A percentile compares a stretch with the other conserved stretches of the same genome.
Evolutionary conservation across 345 rosid species (phyloP).

Genomic region (Fremontodendron californicum): DNA sequence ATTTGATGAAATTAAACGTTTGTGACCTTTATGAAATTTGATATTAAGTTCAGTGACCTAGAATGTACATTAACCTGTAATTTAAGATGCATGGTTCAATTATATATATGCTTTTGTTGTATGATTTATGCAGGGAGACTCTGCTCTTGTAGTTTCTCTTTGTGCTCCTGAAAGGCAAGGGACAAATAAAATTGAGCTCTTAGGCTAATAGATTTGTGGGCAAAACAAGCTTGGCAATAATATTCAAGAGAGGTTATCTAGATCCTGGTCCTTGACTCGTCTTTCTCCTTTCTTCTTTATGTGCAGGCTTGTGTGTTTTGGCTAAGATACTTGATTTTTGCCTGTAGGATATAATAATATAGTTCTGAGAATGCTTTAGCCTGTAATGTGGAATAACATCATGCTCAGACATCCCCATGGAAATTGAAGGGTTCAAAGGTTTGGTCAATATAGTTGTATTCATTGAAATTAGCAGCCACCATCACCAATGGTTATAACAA

Average conservation of each 20-base stretch:
- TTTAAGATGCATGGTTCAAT: not conserved
- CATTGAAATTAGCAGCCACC: constrained; percentile 7
- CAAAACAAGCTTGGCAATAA: not conserved
- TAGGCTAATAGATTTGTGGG: not conserved
- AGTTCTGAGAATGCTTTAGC: constrained; percentile 24
- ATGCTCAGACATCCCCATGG: constrained; percentile 33
- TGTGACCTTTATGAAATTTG: too few species aligned
- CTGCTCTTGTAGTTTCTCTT: not conserved
- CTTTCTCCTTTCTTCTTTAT: constrained; percentile 9
- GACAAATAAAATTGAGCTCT: not conserved
- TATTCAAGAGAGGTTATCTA: not conserved
- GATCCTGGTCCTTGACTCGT: not conserved
- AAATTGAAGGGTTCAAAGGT: constrained; percentile 25
- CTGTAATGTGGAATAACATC: constrained; percentile 17
- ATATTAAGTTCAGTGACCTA: too few species aligned
- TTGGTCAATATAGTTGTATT: not conserved
- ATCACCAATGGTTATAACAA: constrained; percentile 1
- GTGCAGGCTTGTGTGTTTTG: constrained; percentile 46
- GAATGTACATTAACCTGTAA: too few species aligned
- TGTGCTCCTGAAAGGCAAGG: not conserved
- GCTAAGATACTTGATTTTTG: constrained; percentile 37
- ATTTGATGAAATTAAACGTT: too few species aligned
- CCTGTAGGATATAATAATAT: constrained; percentile 26
- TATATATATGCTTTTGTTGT: not conserved
- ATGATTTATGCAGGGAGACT: not conserved